Evolutionary conservation across 371 early-diverging fungal species (phyloP).

Genomic region (Fennellomyces sp.): DNA sequence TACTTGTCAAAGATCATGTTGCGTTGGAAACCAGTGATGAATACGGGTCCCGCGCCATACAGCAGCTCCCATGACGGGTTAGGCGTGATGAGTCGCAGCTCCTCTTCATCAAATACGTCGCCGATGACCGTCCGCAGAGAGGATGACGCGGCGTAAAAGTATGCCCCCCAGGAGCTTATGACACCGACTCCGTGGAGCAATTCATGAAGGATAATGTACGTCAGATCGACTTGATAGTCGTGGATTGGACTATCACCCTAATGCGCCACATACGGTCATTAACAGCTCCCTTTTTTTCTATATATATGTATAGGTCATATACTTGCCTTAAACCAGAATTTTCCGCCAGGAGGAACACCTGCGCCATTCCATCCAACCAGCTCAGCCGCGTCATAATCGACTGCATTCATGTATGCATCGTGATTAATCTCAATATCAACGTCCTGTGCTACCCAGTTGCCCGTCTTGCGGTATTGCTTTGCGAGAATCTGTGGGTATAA

Average conservation of each 20-base stretch:
- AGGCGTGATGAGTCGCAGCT: constrained; percentile 39
- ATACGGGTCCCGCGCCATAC: constrained; percentile 39
- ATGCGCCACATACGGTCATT: background rate
- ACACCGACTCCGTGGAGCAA: constrained; percentile 50
- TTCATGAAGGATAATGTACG: constrained; percentile 45
- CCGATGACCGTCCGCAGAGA: constrained; percentile 39
- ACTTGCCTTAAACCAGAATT: constrained; percentile 44
- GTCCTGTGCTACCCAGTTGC: constrained; percentile 42
- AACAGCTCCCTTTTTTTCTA: background rate
- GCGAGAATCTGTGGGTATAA: constrained; percentile 53
- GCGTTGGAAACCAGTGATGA: constrained; percentile 49
- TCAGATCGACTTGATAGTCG: constrained; percentile 39
- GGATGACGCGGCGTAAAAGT: constrained; percentile 39
- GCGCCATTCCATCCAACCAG: constrained; percentile 38
- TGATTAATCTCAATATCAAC: constrained; percentile 47
- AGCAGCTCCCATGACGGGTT: constrained; percentile 36
- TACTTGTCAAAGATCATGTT: constrained; percentile 56
- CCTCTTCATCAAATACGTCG: constrained; percentile 35
- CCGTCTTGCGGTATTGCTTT: constrained; percentile 38
- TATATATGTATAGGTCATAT: background rate
- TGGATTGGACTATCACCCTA: background rate
- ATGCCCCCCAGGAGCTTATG: constrained; percentile 51
- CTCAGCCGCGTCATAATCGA: constrained; percentile 24
- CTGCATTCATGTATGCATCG: constrained; percentile 38
- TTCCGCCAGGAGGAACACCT: constrained; percentile 36